Conservation (phyloP, 805 yeast genomes). For the Wickerhamomyces ciferrii region DNA sequence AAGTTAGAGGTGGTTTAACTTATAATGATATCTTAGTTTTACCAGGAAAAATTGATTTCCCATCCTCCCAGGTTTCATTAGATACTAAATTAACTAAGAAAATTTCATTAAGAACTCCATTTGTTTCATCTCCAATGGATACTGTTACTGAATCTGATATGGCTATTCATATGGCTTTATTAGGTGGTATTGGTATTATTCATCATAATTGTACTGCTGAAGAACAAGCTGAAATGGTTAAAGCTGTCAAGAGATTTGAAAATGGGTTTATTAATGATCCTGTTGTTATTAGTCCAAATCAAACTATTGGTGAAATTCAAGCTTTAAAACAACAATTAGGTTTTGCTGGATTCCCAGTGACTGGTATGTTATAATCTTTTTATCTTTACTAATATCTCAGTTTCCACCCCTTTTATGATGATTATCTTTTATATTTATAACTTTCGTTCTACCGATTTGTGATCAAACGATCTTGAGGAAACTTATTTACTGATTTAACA, state of each 20-base stretch:
- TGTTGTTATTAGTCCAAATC: constrained; percentile 70
- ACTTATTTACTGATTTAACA: too few species aligned
- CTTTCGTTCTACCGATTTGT: constrained; percentile 99
- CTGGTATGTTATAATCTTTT: constrained; percentile 69
- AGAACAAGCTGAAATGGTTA: constrained; percentile 98
- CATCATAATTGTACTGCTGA: constrained; percentile 97
- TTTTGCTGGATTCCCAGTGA: constrained; percentile 97
- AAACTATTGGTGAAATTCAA: constrained; percentile 79
- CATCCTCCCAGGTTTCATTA: constrained; percentile 70
- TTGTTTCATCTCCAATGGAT: constrained; percentile 98
- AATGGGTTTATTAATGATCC: constrained; percentile 97
- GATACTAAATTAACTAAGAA: constrained; percentile 89
- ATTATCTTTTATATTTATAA: constrained; percentile 48
- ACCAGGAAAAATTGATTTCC: constrained; percentile 92
- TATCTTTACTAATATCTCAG: background rate
- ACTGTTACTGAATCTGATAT: constrained; percentile 95
- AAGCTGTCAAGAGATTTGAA: constrained; percentile 92
- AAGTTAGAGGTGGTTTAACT: constrained; percentile 90
- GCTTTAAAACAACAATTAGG: constrained; percentile 68
- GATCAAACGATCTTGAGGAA: constrained; percentile 98
- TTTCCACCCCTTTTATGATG: constrained; percentile 39
- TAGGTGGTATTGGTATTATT: constrained; percentile 98
- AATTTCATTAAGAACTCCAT: constrained; percentile 88
- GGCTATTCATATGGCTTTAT: constrained; percentile 98
- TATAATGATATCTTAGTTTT: constrained; percentile 93